A percentile compares a stretch with the other conserved stretches of the same genome.
phyloP scores from a whole-genome alignment of 116 monocot genomes.

The Trichopus zeylanicus region DNA sequence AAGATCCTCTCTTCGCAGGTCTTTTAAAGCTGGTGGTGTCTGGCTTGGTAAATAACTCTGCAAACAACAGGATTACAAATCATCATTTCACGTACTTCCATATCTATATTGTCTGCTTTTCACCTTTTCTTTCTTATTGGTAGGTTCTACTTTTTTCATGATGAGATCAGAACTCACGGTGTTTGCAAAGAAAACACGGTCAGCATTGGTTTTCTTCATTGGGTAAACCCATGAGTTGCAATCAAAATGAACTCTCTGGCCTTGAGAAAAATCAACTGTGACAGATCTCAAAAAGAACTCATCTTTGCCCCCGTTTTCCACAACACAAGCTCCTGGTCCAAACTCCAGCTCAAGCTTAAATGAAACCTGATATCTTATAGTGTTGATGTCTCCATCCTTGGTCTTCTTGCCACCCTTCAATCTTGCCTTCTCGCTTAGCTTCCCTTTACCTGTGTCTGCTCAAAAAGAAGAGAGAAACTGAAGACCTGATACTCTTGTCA shows the following conservation, averaged over 20 bases:
- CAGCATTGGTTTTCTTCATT: conserved; percentile 26
- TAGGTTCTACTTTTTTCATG: too few species aligned
- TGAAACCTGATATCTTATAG: conserved; percentile 23
- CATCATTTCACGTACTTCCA: too few species aligned
- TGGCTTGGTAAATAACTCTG: conserved; percentile 68
- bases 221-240: conserved; percentile 94
- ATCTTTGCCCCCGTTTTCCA: conserved; percentile 43
- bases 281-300: conserved; percentile 65
- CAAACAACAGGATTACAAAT: neutral
- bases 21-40: conserved; percentile 48
- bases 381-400: conserved; percentile 30
- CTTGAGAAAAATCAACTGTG: conserved; percentile 26
- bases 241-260: conserved; percentile 39
- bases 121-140: too few species aligned
- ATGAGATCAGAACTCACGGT: conserved; percentile 18
- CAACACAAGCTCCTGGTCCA: conserved; percentile 67
- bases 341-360: conserved; percentile 29
- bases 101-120: too few species aligned
- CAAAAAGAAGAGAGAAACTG: neutral
- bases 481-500: neutral
- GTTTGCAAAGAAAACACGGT: conserved; percentile 57
- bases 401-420: conserved; percentile 34
- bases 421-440: conserved; percentile 25
- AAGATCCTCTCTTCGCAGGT: conserved; percentile 64
- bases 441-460: conserved; percentile 49